A percentile compares a stretch with the other conserved stretches of the same genome.
Evolutionary conservation across 345 rosid genomes (phyloP).

Genomic region (Ricinus communis): DNA sequence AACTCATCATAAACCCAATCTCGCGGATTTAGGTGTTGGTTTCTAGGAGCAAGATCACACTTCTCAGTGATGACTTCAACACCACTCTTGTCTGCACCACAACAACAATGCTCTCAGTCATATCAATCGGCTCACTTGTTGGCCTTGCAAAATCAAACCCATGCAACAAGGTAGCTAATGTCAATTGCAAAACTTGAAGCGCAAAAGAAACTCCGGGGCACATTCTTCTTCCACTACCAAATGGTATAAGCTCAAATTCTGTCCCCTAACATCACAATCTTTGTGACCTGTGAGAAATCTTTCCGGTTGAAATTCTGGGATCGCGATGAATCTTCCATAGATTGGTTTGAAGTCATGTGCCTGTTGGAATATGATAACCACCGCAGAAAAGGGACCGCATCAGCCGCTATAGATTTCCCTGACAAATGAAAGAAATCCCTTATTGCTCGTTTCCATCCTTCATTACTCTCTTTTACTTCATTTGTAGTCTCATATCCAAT

Average conservation of each 20-base stretch:
- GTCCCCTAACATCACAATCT: constrained; percentile 16
- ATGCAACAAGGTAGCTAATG: constrained; percentile 6
- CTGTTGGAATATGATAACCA: not conserved
- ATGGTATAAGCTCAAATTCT: constrained; percentile 5
- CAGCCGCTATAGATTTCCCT: not conserved
- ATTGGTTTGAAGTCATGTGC: not conserved
- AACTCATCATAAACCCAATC: too few relatives aligned
- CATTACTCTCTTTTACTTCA: not conserved
- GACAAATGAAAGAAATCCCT: not conserved
- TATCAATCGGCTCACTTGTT: too few relatives aligned
- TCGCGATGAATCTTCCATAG: constrained; percentile 14
- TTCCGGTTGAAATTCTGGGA: constrained; percentile 15
- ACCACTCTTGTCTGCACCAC: too few relatives aligned
- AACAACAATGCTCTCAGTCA: too few relatives aligned
- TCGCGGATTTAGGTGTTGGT: too few relatives aligned
- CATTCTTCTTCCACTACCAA: constrained; percentile 22
- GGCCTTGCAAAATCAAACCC: constrained; percentile 1
- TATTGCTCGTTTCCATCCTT: not conserved
- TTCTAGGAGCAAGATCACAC: too few relatives aligned
- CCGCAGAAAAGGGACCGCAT: constrained; percentile 9
- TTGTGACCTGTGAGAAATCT: constrained; percentile 13
- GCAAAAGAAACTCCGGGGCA: constrained; percentile 22
- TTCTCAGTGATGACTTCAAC: too few relatives aligned
- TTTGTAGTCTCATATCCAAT: not conserved
- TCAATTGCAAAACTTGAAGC: not conserved